A percentile compares a stretch with the other conserved stretches of the same genome.
These are phyloP conservation scores for Aspergillus neoniger DNA, from an alignment of 2,329 filamentous ascomycete species.

Conservation along the genomic window DNA sequence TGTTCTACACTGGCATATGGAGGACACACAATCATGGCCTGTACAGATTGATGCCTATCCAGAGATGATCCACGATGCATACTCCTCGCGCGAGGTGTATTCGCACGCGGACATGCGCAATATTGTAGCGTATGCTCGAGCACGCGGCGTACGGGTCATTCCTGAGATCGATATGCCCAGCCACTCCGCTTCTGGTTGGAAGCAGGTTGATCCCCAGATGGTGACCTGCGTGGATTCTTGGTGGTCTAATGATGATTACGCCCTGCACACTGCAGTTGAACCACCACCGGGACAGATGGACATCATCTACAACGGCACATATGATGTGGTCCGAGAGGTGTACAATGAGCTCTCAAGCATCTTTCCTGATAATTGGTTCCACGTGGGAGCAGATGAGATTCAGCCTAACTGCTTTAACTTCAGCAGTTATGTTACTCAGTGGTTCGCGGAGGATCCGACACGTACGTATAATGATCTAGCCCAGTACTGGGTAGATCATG, in stretches of 20 bases:
- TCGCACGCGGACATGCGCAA: constrained; percentile 46
- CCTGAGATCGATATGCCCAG: constrained; percentile 65
- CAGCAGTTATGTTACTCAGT: constrained; percentile 51
- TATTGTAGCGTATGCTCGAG: constrained; percentile 54
- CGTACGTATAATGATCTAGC: constrained; percentile 55
- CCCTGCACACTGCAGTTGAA: constrained; percentile 57
- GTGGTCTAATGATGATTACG: constrained; percentile 63
- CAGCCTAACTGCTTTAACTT: constrained; percentile 61
- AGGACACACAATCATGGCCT: constrained; percentile 60
- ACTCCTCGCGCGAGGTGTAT: constrained; percentile 53
- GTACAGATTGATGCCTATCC: constrained; percentile 53
- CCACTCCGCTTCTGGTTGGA: constrained; percentile 58
- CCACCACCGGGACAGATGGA: constrained; percentile 61
- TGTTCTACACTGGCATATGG: constrained; percentile 60
- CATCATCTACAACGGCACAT: constrained; percentile 58
- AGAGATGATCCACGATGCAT: constrained; percentile 57
- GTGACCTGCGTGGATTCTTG: constrained; percentile 59
- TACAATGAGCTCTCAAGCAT: constrained; percentile 55
- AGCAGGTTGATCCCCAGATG: constrained; percentile 58
- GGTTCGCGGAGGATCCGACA: constrained; percentile 54
- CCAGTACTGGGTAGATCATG: constrained; percentile 57
- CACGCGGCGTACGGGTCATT: constrained; percentile 60
- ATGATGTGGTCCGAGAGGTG: constrained; percentile 56
- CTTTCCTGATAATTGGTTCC: constrained; percentile 58
- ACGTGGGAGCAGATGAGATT: constrained; percentile 59